A percentile compares a stretch with the other conserved stretches of the same genome.
phyloP scores from a whole-genome alignment of 331 rosid species.

The Malus hybrid region DNA sequence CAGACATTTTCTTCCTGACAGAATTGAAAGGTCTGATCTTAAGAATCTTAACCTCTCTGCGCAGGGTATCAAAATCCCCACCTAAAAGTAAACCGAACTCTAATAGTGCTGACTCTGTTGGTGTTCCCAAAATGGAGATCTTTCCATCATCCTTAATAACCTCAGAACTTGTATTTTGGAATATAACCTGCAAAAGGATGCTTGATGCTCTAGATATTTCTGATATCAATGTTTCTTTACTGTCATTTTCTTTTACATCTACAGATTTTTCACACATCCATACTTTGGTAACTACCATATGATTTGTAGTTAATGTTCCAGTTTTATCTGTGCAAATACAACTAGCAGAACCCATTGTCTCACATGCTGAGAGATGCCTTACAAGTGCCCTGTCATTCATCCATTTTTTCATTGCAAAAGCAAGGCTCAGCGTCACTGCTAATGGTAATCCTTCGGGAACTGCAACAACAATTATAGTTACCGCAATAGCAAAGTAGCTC shows the following conservation, averaged over 20 bases:
- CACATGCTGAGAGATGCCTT: slow-evolving; percentile 95
- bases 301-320: slow-evolving; percentile 88
- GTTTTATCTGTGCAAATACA: slow-evolving; percentile 99
- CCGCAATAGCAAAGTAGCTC: slow-evolving; percentile 84
- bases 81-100: slow-evolving; percentile 77
- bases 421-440: slow-evolving; percentile 97
- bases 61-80: slow-evolving; percentile 50
- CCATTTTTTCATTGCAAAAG: slow-evolving; percentile 92
- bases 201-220: slow-evolving; percentile 42
- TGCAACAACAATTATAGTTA: slow-evolving; percentile 88
- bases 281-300: slow-evolving; percentile 66
- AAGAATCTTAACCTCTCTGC: slow-evolving; percentile 41
- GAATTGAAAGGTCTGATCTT: slow-evolving; percentile 87
- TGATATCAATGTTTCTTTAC: slow-evolving; percentile 34
- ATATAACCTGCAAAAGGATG: slow-evolving; percentile 64
- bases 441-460: slow-evolving; percentile 97
- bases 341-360: slow-evolving; percentile 94
- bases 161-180: slow-evolving; percentile 74
- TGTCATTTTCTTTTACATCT: slow-evolving; percentile 41
- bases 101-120: slow-evolving; percentile 83
- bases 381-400: slow-evolving; percentile 88
- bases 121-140: slow-evolving; percentile 60
- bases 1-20: slow-evolving; percentile 90
- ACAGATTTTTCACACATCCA: slow-evolving; percentile 53
- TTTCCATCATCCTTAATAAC: slow-evolving; percentile 66